Conservation (phyloP, 164 flowering plant genomes). For the grape (Vitis vinifera) region ASM3070453v1 NC_081808.1:23020501-23021000, state of each 20-base stretch:
- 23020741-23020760: slow-evolving; percentile 85
- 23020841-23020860: no score
- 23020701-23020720: slow-evolving; percentile 84
- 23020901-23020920: no score
- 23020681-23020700: slow-evolving; percentile 30
- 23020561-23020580: slow-evolving; percentile 67
- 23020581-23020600: not conserved
- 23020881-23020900: not conserved
- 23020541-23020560: slow-evolving; percentile 65
- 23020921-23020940: no score
- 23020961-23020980: no score
- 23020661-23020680: not conserved
- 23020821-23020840: no score
- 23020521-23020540: slow-evolving; percentile 88
- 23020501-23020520: slow-evolving; percentile 97
- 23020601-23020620: no score
- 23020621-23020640: no score
- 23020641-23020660: not conserved
- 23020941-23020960: no score
- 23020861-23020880: not conserved
- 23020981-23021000: no score
- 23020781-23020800: no score
- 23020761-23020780: not conserved
- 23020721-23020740: slow-evolving; percentile 90
- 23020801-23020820: no score